Conservation (phyloP, 768 basidiomycete species). For the Leccinum arenicola region DNA sequence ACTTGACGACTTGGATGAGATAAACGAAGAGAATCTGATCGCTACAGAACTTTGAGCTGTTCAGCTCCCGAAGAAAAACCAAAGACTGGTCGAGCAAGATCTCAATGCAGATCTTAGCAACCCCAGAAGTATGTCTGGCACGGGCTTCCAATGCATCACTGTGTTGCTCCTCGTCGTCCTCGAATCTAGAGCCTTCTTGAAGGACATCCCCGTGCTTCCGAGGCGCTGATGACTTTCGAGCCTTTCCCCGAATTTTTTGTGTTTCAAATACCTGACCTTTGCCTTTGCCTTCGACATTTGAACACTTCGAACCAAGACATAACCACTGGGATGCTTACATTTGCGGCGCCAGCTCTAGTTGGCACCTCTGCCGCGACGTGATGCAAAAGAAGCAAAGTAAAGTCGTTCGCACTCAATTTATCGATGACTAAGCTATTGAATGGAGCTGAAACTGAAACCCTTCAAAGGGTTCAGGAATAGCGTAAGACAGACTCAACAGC, state of each 20-base stretch:
- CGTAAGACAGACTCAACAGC: no score
- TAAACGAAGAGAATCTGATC: slow-evolving; percentile 4
- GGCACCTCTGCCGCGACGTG: slow-evolving; percentile 7
- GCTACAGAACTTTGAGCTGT: slow-evolving; percentile 6
- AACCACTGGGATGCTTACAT: slow-evolving; percentile 16
- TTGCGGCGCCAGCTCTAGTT: slow-evolving; percentile 7
- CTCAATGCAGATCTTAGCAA: slow-evolving; percentile 16
- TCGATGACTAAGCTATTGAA: no score
- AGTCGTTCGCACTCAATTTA: no score
- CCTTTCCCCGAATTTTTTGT: slow-evolving; percentile 64
- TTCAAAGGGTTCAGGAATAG: no score
- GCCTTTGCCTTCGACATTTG: slow-evolving; percentile 51
- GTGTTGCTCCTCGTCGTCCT: slow-evolving; percentile 21
- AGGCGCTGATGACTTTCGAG: slow-evolving; percentile 34
- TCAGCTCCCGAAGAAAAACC: slow-evolving; percentile 44
- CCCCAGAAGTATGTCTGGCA: slow-evolving; percentile 5
- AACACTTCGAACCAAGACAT: background rate
- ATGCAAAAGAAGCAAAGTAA: no score
- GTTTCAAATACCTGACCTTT: slow-evolving; percentile 68
- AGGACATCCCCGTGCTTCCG: slow-evolving; percentile 22
- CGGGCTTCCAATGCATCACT: slow-evolving; percentile 13
- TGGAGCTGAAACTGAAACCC: no score
- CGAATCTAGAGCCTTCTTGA: slow-evolving; percentile 16
- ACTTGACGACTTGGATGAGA: slow-evolving; percentile 7
- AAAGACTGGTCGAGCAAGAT: slow-evolving; percentile 32